These are phyloP conservation scores for Trichosporon ovoides DNA, from an alignment of 1,284 basidiomycete genomes.

Conservation along the genomic window DNA sequence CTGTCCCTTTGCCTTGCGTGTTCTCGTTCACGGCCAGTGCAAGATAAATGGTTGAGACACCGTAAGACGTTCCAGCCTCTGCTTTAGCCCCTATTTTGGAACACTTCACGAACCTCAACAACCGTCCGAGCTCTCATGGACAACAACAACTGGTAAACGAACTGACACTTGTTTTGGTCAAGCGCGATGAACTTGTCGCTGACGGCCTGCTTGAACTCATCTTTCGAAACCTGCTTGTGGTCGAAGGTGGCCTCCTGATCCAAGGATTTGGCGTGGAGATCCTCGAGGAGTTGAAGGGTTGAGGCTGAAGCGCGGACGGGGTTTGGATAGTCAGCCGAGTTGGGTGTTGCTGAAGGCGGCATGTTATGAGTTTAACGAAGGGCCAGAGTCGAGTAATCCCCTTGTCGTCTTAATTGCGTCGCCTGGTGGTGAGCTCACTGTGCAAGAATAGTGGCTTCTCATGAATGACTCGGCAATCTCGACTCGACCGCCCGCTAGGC, in stretches of 20 bases:
- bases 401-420: too few species aligned
- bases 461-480: too few species aligned
- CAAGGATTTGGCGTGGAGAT: conserved; percentile 22
- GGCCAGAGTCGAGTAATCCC: too few species aligned
- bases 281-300: conserved; percentile 19
- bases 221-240: conserved; percentile 5
- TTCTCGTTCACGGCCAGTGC: conserved; percentile 27
- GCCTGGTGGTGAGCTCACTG: too few species aligned
- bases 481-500: too few species aligned
- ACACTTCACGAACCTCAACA: background rate
- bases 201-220: conserved; percentile 21
- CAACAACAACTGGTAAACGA: conserved; percentile 25
- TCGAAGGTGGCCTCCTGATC: conserved; percentile 22
- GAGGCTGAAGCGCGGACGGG: conserved; percentile 14
- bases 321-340: conserved; percentile 10
- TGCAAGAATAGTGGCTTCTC: too few species aligned
- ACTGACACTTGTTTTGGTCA: conserved; percentile 34
- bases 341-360: background rate
- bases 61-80: conserved; percentile 33
- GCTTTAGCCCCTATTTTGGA: background rate
- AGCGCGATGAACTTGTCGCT: conserved; percentile 34
- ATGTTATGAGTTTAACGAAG: background rate
- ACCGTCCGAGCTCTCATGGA: background rate
- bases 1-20: conserved; percentile 11
- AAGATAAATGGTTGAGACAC: conserved; percentile 38